phyloP scores from a whole-genome alignment of 148 eudicot genomes.

The Rhododendron simsii region DNA sequence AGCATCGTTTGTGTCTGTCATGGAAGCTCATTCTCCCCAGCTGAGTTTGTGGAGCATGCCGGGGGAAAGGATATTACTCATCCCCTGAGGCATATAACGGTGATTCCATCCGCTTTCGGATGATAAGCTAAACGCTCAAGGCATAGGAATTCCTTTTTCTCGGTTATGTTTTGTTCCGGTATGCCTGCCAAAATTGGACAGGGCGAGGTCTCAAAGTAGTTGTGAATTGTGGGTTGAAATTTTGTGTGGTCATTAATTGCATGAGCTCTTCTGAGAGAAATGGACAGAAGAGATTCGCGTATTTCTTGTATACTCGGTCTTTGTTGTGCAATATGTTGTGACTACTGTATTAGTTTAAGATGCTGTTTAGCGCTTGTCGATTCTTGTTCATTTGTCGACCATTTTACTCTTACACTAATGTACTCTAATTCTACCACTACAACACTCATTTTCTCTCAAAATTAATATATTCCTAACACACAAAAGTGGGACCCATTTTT shows the following conservation, averaged over 20 bases:
- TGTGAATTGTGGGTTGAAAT: neutral
- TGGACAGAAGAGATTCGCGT: too few relatives aligned
- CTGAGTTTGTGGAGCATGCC: slow-evolving; percentile 78
- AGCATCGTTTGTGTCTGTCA: slow-evolving; percentile 73
- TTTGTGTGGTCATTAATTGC: neutral
- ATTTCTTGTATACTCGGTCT: too few relatives aligned
- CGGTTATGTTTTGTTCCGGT: neutral
- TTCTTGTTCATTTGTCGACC: too few relatives aligned
- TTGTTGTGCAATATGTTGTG: too few relatives aligned
- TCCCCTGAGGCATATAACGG: slow-evolving; percentile 63
- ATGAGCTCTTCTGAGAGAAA: neutral
- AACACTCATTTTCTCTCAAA: too few relatives aligned
- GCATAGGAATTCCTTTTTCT: neutral
- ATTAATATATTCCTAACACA: too few relatives aligned
- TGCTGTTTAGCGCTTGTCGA: too few relatives aligned
- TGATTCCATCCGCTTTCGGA: slow-evolving; percentile 29
- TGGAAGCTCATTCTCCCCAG: slow-evolving; percentile 66
- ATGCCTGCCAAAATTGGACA: neutral
- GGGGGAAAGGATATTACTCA: slow-evolving; percentile 58
- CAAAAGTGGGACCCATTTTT: too few relatives aligned
- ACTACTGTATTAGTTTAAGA: too few relatives aligned
- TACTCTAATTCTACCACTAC: too few relatives aligned
- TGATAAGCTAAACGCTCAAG: neutral
- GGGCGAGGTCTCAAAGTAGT: neutral
- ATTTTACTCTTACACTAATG: too few relatives aligned